A percentile compares a stretch with the other conserved stretches of the same genome.
Evolutionary conservation across 2,329 filamentous ascomycete genomes (phyloP).

Genomic region (Arthrobotrys entomopaga): DNA sequence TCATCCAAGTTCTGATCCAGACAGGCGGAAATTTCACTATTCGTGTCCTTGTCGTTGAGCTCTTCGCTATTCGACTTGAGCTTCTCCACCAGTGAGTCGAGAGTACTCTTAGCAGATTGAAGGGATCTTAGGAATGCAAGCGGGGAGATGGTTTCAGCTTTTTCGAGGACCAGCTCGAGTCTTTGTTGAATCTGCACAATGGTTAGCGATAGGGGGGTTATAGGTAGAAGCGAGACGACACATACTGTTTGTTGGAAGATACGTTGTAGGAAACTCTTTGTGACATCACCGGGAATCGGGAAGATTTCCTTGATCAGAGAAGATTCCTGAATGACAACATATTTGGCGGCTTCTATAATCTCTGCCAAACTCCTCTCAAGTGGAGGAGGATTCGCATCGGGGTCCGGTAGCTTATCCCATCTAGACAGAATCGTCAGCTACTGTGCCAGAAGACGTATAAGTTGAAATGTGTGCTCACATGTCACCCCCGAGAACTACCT

Average conservation of each 20-base stretch:
- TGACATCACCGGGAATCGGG: constrained; percentile 92
- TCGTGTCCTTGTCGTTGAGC: constrained; percentile 84
- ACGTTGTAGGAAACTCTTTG: constrained; percentile 91
- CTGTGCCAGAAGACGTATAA: neutral
- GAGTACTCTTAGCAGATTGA: constrained; percentile 89
- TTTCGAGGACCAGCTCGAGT: constrained; percentile 93
- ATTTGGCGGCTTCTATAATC: constrained; percentile 89
- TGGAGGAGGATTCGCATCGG: constrained; percentile 88
- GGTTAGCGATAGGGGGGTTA: neutral
- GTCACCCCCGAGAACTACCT: constrained; percentile 77
- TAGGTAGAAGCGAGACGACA: neutral
- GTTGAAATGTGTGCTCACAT: constrained; percentile 60
- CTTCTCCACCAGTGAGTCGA: constrained; percentile 87
- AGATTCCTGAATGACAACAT: constrained; percentile 96
- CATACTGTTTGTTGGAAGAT: constrained; percentile 87
- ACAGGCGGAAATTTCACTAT: constrained; percentile 61
- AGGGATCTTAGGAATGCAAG: constrained; percentile 89
- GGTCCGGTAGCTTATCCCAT: constrained; percentile 93
- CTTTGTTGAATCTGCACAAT: constrained; percentile 78
- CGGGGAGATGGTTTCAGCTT: constrained; percentile 89
- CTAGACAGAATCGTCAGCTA: constrained; percentile 65
- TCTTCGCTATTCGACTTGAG: constrained; percentile 81
- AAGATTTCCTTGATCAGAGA: constrained; percentile 97
- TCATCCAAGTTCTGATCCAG: constrained; percentile 80
- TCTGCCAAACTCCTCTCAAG: constrained; percentile 93